These are phyloP conservation scores for Physaria fendleri DNA, from an alignment of 345 rosid genomes.

Conservation along the genomic window DNA sequence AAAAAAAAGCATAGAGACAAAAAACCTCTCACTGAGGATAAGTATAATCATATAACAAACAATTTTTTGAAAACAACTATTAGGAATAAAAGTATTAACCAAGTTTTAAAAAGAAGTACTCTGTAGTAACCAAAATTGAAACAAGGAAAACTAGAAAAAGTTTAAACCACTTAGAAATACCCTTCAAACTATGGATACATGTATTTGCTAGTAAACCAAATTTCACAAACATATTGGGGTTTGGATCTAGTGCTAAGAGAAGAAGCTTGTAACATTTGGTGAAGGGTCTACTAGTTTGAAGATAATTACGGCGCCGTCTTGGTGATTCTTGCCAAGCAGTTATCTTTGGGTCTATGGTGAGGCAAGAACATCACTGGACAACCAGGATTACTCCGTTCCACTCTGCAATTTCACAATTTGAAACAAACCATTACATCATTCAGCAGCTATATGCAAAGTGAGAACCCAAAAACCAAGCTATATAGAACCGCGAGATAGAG, in stretches of 20 bases:
- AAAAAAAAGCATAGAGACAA: too few relatives aligned
- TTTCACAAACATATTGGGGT: background rate
- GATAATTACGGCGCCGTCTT: constrained; percentile 10
- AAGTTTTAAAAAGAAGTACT: too few relatives aligned
- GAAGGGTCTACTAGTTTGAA: constrained; percentile 8
- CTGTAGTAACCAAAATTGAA: background rate
- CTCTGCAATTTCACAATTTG: constrained; percentile 15
- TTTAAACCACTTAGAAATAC: background rate
- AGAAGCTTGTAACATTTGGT: background rate
- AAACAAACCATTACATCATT: background rate
- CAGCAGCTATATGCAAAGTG: background rate
- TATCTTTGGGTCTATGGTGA: constrained; percentile 31
- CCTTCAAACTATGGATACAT: background rate
- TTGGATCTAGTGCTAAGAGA: constrained; percentile 4
- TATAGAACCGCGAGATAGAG: background rate
- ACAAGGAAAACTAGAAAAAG: background rate
- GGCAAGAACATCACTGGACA: constrained; percentile 32
- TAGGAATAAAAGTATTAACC: too few relatives aligned
- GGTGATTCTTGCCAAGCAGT: constrained; percentile 35
- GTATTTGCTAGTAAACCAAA: background rate
- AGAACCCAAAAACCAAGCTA: background rate
- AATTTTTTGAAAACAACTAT: too few relatives aligned
- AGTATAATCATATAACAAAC: too few relatives aligned
- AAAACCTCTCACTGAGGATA: too few relatives aligned
- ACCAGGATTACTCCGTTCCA: constrained; percentile 21